Evolutionary conservation across 306 rosid species (phyloP).

Genomic region (Crotalaria pallida): DNA sequence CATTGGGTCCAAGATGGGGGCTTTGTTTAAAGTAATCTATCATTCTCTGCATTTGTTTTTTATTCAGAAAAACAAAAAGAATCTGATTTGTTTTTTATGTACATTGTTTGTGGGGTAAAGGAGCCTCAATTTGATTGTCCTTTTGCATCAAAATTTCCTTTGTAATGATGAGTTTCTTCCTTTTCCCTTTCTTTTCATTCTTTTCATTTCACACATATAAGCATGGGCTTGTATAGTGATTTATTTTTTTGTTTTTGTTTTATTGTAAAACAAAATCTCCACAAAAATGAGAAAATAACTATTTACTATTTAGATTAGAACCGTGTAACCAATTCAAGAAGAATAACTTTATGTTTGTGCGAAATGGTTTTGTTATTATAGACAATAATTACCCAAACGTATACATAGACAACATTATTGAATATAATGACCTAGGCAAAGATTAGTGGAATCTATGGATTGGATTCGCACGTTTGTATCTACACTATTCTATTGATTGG

Average conservation of each 20-base stretch:
- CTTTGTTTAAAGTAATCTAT: conserved; percentile 70
- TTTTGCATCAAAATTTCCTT: conserved; percentile 59
- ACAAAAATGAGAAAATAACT: conserved; percentile 1
- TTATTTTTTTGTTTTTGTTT: conserved; percentile 16
- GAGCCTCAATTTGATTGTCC: conserved; percentile 56
- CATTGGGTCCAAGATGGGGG: conserved; percentile 78
- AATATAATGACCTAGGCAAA: conserved; percentile 43
- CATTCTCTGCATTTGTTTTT: conserved; percentile 39
- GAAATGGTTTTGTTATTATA: conserved; percentile 47
- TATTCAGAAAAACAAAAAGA: conserved; percentile 43
- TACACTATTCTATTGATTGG: conserved; percentile 25
- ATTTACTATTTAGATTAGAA: not conserved
- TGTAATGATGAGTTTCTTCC: conserved; percentile 56
- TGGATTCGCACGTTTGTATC: conserved; percentile 44
- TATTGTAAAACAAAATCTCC: not conserved
- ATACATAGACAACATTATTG: conserved; percentile 63
- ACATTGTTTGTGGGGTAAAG: conserved; percentile 68
- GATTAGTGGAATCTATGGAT: conserved; percentile 51
- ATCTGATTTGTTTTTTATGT: conserved; percentile 46
- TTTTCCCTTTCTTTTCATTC: conserved; percentile 19
- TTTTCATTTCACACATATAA: conserved; percentile 30
- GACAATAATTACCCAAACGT: conserved; percentile 44
- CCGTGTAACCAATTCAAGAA: conserved; percentile 2
- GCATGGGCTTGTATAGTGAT: conserved; percentile 35
- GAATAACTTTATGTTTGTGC: conserved; percentile 15